These are phyloP conservation scores for Fusarium sp. DNA, from an alignment of 2,329 filamentous ascomycete species.

Conservation along the genomic window DNA sequence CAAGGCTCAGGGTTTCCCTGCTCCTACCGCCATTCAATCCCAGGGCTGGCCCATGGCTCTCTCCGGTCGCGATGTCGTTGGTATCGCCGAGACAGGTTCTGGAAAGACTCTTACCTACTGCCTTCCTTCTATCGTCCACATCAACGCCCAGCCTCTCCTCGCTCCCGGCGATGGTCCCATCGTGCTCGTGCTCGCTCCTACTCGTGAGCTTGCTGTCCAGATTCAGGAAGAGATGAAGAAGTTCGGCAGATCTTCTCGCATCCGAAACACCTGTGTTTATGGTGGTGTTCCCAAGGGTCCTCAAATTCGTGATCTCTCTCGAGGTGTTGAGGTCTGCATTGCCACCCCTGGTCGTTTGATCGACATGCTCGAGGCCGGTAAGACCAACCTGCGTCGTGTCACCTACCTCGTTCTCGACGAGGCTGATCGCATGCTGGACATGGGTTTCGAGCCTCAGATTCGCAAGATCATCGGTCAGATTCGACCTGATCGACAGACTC, in stretches of 20 bases:
- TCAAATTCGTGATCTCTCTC: conserved; percentile 93
- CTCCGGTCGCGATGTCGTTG: conserved; percentile 96
- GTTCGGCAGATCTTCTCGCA: conserved; percentile 97
- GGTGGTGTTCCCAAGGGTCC: conserved; percentile 98
- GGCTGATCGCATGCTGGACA: conserved; percentile 99
- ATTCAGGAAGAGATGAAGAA: conserved; percentile 99
- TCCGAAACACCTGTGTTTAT: conserved; percentile 98
- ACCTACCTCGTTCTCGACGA: conserved; percentile 99
- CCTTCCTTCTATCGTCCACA: conserved; percentile 97
- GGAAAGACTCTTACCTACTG: conserved; percentile 99
- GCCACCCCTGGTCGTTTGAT: conserved; percentile 97
- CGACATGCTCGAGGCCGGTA: conserved; percentile 97
- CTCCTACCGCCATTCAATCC: conserved; percentile 95
- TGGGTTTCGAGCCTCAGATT: conserved; percentile 99
- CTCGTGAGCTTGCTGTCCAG: conserved; percentile 97
- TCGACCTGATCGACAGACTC: conserved; percentile 96
- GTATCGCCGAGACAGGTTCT: conserved; percentile 98
- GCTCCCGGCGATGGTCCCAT: conserved; percentile 96
- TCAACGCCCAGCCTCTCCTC: conserved; percentile 97
- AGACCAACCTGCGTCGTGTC: conserved; percentile 97
- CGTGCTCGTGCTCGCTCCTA: conserved; percentile 94
- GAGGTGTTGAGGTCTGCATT: conserved; percentile 98
- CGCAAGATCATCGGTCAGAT: conserved; percentile 99
- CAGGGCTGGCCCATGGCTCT: conserved; percentile 99
- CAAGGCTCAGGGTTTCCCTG: conserved; percentile 95